Evolutionary conservation across 345 rosid species (phyloP), one percentile per base, ranked within the genome.

Genomic region (Schrenkiella parvula): DNA sequence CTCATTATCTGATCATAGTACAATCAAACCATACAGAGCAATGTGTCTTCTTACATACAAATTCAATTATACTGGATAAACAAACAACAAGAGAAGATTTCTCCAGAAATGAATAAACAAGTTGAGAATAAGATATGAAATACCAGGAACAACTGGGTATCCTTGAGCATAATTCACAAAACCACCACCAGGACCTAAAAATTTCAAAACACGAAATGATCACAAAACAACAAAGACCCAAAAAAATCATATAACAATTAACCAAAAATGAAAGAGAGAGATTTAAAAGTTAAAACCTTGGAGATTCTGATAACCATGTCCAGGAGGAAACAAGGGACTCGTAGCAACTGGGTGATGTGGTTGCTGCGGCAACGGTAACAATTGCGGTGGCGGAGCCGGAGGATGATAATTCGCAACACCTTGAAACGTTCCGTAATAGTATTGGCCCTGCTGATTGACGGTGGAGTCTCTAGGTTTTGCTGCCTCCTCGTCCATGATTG

Each of bases 401-500:
- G 82, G 82, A 25, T 80, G 80, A 74, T 83, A 85, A 52, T 92
- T 92, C 19, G 91, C 89, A 1, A 87, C 98, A 70, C 98, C 96
- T 75, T 90, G 98, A 71, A 92, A 92, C 54, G 98, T 88, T 7
- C 98, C 98, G 79, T 92, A 87, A 53, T 80, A 79, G 55, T 74
- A 74, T 61, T 71, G 84, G 50, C 28, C 71, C 38, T 61, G 66
- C 68, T 75, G 72, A 66, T 72, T 66, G 19, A 70, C 3, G 37
- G 39, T 67, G 43, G 70, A 25, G 3, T 62, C 74, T 66, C 83
- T 52, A 70, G 70, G 71, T 63, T 79, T 74, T 76, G 72, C 63
- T 73, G 75, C 85, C 53, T 85, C 88, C 54, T 77, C 84, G 19
- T 65, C 84, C 93, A 85, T 86, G 46, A 65, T 54, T 34, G 8